Base-by-base conservation (phyloP, 768 basidiomycete genomes). In the Bullera alba region DNA sequence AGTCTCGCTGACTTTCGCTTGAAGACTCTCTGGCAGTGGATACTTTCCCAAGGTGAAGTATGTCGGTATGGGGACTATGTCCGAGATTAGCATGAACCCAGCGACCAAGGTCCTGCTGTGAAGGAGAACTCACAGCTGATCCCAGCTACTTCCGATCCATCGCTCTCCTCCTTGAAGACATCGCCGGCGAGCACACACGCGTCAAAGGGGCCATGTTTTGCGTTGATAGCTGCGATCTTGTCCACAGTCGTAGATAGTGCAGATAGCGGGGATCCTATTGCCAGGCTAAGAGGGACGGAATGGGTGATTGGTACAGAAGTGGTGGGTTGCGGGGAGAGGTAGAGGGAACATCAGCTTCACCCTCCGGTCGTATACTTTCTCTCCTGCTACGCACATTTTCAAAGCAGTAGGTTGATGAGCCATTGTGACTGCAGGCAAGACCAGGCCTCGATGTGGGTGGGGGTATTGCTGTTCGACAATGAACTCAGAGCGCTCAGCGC, bases 161-260 rank as follows among this genome's bases (percentile, higher is more conserved):
- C 76, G 58, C 92, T 71, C 25, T 91, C 75, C 57, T 82, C 77
- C 4, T 66, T 58, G 2, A 83, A 72, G 50, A 87, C 79, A 50
- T 80, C 76, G 12, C 79, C 77, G 7, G 67, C 55, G n/a, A 72
- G 47, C 2, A 72, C 45, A 65, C 74, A 44, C 51, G 65, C 78
- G 65, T 89, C 86, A 67, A 97, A 96, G 68, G 86, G 87, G 54
- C 91, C 91, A 72, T 95, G 87, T 74, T 93, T 95, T 47, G 81
- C 77, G 75, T 97, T 83, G 58, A 95, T 87, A 25, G 81, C 74
- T 53, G 80, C 83, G 61, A 96, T 79, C 76, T 90, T 95, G 50
- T 79, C 70, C 63, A 88, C 84, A 25, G 92, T 77, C n/a, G 81
- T 79, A 27, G 77, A 73, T 64, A 95, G 81, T 1, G 81, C 79